Percentiles rank a stretch among this genome's conserved stretches.
These are phyloP conservation scores for Phytophthora fragariaefolia DNA, from an alignment of 352 stramenopile species.

Conservation along the genomic window DNA sequence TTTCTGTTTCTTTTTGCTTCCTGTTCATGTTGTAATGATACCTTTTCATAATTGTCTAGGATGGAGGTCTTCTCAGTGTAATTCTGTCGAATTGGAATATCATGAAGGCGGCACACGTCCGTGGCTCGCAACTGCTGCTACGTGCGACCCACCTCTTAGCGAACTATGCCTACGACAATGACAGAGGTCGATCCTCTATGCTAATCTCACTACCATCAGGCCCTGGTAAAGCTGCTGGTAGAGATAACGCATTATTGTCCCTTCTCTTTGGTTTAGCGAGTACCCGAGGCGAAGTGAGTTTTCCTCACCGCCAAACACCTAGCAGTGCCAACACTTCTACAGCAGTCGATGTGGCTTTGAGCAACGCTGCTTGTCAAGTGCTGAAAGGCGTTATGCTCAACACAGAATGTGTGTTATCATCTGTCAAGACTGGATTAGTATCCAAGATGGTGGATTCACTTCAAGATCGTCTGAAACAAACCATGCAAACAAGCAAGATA, in stretches of 20 bases:
- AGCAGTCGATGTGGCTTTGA: constrained; percentile 32
- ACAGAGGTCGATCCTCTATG: constrained; percentile 45
- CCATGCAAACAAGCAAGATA: constrained; percentile 45
- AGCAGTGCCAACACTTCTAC: constrained; percentile 2
- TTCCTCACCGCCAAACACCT: constrained; percentile 6
- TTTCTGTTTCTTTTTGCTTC: too few relatives aligned
- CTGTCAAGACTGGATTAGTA: constrained; percentile 54
- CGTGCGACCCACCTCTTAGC: constrained; percentile 50
- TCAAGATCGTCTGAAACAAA: constrained; percentile 43
- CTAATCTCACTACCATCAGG: constrained; percentile 18
- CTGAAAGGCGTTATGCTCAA: constrained; percentile 57
- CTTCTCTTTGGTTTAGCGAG: constrained; percentile 30
- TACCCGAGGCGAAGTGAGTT: constrained; percentile 22
- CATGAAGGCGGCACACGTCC: constrained; percentile 53
- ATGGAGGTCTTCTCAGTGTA: constrained; percentile 42
- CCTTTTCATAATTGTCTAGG: constrained; percentile 22
- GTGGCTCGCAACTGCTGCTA: constrained; percentile 52
- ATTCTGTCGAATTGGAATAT: constrained; percentile 64
- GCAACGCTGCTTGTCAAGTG: constrained; percentile 47
- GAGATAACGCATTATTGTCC: constrained; percentile 20
- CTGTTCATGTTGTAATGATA: too few relatives aligned
- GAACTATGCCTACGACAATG: constrained; percentile 57
- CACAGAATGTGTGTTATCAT: constrained; percentile 52
- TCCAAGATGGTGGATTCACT: constrained; percentile 43
- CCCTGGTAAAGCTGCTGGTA: constrained; percentile 13